Conservation (phyloP, 169 alveolate species). For the Amoebophrya sp. region DNA sequence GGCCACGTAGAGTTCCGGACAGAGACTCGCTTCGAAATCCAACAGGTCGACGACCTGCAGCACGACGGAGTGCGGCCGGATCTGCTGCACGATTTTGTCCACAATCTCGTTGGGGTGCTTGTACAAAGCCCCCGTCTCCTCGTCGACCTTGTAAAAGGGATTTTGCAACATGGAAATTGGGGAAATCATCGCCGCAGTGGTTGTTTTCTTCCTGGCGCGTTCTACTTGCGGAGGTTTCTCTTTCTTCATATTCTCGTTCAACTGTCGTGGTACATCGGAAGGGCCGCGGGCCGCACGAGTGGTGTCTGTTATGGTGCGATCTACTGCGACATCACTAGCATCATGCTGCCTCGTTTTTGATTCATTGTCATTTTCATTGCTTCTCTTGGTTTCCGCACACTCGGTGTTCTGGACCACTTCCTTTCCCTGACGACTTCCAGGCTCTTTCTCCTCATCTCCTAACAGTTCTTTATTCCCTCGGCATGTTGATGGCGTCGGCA, state of each 20-base stretch:
- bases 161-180: not conserved
- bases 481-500: no score
- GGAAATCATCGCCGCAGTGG: not conserved
- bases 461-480: no score
- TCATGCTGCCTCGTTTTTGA: no score
- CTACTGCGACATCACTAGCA: no score
- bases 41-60: conserved; percentile 60
- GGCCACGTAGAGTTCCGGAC: conserved; percentile 66
- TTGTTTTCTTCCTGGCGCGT: no score
- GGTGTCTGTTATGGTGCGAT: no score
- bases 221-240: no score
- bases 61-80: conserved; percentile 51
- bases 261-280: not conserved
- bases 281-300: not conserved
- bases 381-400: no score
- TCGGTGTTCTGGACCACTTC: not conserved
- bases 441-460: no score
- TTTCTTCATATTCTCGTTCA: no score
- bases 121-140: not conserved
- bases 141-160: not conserved
- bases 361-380: no score
- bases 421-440: not conserved
- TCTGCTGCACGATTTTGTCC: not conserved
- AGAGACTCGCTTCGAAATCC: conserved; percentile 60
- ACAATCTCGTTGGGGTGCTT: not conserved